A percentile compares a stretch with the other conserved stretches of the same genome.
These are phyloP conservation scores for Hemileccinum rubropunctum DNA, from an alignment of 768 basidiomycete genomes.

Conservation along the genomic window DNA sequence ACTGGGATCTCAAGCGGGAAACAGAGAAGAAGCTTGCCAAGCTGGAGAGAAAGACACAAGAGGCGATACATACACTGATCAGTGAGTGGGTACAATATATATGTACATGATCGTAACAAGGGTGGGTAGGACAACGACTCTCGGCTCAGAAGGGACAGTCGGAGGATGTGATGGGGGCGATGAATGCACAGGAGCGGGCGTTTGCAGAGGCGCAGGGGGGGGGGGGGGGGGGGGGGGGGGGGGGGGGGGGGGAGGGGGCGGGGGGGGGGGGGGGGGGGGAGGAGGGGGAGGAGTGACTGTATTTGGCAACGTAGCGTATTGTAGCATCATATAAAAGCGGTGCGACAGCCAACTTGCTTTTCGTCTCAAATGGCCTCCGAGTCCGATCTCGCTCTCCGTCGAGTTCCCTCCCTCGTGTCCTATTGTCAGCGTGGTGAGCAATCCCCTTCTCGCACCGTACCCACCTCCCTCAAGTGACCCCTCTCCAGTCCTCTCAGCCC, in stretches of 20 bases:
- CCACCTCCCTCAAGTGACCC: not conserved
- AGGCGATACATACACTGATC: conserved; percentile 89
- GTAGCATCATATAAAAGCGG: conserved; percentile 17
- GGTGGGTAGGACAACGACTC: conserved; percentile 66
- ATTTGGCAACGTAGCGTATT: conserved; percentile 23
- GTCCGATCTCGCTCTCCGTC: conserved; percentile 32
- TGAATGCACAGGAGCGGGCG: conserved; percentile 69
- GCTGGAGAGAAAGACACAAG: conserved; percentile 88
- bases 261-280: too few species aligned
- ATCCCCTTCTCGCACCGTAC: conserved; percentile 2
- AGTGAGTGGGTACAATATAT: conserved; percentile 50
- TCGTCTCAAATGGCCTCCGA: conserved; percentile 33
- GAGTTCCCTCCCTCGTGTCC: conserved; percentile 61
- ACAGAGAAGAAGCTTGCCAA: conserved; percentile 87
- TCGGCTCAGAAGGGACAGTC: conserved; percentile 76
- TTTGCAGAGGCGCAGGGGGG: conserved; percentile 47
- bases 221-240: not conserved
- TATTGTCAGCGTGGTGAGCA: conserved; percentile 71
- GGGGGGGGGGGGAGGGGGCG: not conserved
- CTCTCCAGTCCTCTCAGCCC: conserved; percentile 50
- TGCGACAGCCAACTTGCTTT: not conserved
- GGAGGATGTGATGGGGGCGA: conserved; percentile 78
- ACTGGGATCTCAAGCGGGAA: conserved; percentile 95
- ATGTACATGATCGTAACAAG: conserved; percentile 8
- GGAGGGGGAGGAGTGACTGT: conserved; percentile 1